These are phyloP conservation scores for Karstenula rhodostoma DNA, from an alignment of 2,329 filamentous ascomycete species.

Conservation along the genomic window DNA sequence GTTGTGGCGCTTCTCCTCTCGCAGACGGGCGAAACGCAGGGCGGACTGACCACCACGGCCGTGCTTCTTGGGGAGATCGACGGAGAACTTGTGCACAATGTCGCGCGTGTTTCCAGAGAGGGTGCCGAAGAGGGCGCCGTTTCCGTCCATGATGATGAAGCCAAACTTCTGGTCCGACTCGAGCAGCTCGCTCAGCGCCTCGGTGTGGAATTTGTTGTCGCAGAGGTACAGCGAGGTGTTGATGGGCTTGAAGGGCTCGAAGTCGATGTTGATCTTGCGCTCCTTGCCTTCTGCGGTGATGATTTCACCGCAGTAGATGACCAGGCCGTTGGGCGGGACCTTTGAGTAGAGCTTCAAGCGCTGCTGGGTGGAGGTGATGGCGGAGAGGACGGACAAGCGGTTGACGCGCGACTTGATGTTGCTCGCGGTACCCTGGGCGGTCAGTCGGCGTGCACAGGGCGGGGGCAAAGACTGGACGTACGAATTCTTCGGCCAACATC, in stretches of 20 bases:
- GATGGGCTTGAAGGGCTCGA: slow-evolving; percentile 99
- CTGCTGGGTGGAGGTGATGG: slow-evolving; percentile 99
- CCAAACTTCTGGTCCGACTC: slow-evolving; percentile 99
- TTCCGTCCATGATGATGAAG: slow-evolving; percentile 99
- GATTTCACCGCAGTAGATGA: slow-evolving; percentile 99
- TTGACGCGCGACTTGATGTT: slow-evolving; percentile 99
- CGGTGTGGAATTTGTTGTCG: slow-evolving; percentile 99
- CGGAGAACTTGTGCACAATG: slow-evolving; percentile 95
- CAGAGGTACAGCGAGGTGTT: slow-evolving; percentile 99
- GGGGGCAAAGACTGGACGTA: slow-evolving; percentile 58
- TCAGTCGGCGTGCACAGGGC: slow-evolving; percentile 18
- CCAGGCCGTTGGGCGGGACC: slow-evolving; percentile 95
- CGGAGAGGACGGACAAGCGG: slow-evolving; percentile 94
- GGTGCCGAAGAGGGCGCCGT: slow-evolving; percentile 95
- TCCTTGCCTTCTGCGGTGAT: slow-evolving; percentile 98
- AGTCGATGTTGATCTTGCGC: slow-evolving; percentile 99
- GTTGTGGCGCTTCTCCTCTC: slow-evolving; percentile 99
- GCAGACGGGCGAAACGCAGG: slow-evolving; percentile 97
- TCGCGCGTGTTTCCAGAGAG: slow-evolving; percentile 97
- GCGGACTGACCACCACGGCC: slow-evolving; percentile 99
- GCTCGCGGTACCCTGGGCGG: slow-evolving; percentile 83
- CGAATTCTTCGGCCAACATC: slow-evolving; percentile 99
- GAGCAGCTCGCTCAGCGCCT: slow-evolving; percentile 93
- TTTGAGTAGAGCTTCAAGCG: slow-evolving; percentile 99
- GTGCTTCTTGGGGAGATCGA: slow-evolving; percentile 99